These are phyloP conservation scores for Epithele typhae DNA, from an alignment of 768 basidiomycete genomes.

Conservation along the genomic window DNA sequence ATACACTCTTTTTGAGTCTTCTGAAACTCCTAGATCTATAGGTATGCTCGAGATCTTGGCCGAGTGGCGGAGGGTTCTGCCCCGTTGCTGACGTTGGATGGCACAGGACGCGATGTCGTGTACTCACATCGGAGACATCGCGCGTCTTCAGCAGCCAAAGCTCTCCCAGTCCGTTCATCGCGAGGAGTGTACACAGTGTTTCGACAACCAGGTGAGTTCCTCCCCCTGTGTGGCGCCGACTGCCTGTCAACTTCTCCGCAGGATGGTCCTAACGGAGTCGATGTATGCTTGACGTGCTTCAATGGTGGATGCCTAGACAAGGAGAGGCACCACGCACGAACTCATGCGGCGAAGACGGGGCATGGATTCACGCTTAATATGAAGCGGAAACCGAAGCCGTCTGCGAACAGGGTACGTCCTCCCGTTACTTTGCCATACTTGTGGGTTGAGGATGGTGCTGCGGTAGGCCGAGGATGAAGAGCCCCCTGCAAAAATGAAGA, in stretches of 20 bases:
- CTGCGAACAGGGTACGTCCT: conserved; percentile 56
- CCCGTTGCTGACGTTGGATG: no score
- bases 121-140: conserved; percentile 48
- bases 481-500: conserved; percentile 86
- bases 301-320: conserved; percentile 80
- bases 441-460: background rate
- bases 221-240: background rate
- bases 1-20: no score
- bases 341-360: conserved; percentile 66
- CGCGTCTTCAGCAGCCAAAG: conserved; percentile 49
- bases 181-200: conserved; percentile 97
- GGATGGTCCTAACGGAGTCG: conserved; percentile 73
- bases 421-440: background rate
- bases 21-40: no score
- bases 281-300: conserved; percentile 91
- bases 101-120: conserved; percentile 31
- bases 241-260: conserved; percentile 25
- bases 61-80: no score
- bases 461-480: conserved; percentile 65
- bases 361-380: conserved; percentile 82
- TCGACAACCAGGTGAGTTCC: conserved; percentile 76
- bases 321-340: conserved; percentile 65
- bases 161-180: conserved; percentile 74
- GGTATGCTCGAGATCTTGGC: no score
- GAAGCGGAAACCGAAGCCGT: conserved; percentile 64